Percentiles rank a stretch among this genome's conserved stretches.
These are phyloP conservation scores for Phytophthora cajani DNA, from an alignment of 352 stramenopile genomes.

Conservation along the genomic window DNA sequence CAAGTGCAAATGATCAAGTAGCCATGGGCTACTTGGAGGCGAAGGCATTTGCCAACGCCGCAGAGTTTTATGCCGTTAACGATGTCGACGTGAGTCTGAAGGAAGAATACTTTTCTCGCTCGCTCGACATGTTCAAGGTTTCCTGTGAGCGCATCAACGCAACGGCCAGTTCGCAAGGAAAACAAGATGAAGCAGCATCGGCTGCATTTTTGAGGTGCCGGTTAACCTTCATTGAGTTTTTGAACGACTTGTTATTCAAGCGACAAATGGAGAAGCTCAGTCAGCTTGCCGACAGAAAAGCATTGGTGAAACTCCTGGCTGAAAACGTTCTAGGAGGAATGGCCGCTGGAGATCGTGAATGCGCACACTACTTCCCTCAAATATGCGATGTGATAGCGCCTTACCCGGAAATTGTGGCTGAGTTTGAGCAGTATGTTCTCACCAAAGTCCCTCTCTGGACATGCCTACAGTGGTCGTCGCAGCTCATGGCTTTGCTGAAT, in stretches of 20 bases:
- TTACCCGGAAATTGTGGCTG: constrained; percentile 52
- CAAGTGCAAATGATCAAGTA: constrained; percentile 48
- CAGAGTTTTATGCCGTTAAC: constrained; percentile 66
- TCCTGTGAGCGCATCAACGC: constrained; percentile 38
- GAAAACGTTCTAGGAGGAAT: constrained; percentile 78
- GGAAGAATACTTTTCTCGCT: constrained; percentile 63
- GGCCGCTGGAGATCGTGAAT: constrained; percentile 63
- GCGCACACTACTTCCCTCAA: constrained; percentile 78
- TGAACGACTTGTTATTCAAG: constrained; percentile 69
- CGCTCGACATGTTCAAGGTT: constrained; percentile 67
- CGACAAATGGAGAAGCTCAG: constrained; percentile 41
- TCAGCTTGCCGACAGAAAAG: constrained; percentile 46
- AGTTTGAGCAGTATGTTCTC: constrained; percentile 57
- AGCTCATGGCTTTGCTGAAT: constrained; percentile 77
- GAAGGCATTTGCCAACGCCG: constrained; percentile 66
- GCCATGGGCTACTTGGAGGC: constrained; percentile 72
- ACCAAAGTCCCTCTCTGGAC: constrained; percentile 77
- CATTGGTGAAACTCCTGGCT: constrained; percentile 50
- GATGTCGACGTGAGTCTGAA: constrained; percentile 44
- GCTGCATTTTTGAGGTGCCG: constrained; percentile 49
- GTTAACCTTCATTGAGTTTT: constrained; percentile 74
- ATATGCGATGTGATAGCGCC: constrained; percentile 67
- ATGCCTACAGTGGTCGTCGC: constrained; percentile 77
- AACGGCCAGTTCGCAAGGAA: no score
- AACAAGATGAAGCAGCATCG: constrained; percentile 5